Base-by-base conservation (phyloP, 768 basidiomycete species). In the Phylloporus scabripes region DNA sequence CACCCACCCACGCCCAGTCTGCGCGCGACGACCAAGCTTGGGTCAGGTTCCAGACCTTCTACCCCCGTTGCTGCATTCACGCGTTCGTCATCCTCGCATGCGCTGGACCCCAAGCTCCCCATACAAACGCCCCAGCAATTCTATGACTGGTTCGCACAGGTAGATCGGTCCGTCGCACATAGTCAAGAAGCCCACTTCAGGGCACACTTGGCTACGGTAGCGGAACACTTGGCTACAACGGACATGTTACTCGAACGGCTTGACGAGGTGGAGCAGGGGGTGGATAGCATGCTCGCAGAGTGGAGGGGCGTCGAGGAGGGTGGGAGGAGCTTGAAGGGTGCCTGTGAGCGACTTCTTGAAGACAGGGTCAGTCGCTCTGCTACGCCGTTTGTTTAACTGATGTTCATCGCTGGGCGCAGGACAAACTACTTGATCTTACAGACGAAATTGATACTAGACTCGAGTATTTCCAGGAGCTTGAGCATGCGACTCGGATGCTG, bases 391-490 rank as follows among this genome's bases (percentile, higher is more conserved):
- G 18, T 49, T 20, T 36, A n/a, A 2, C 47, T 51, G 29, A 59
- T 11, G 10, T 37, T 8, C 20, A 49, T 46, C 50, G 36, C 38
- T 32, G 32, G 17, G 10, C 21, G 24, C 15, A 94, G 91, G 89
- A 94, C 52, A 78, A 76, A 39, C 70, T 95, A 5, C 67, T 94
- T 9, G 80, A 81, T 39, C 70, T 87, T 28, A 89, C 90, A 4
- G 87, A 92, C n/a, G 86, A 87, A 46, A 87, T 98, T 40, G 83
- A 79, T 4, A 71, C 76, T 20, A 77, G 90, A 32, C 67, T 98
- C 48, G 91, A 92, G 51, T 98, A 94, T 65, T 99, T 98, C 74
- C 83, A 90, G 61, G 92, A 95, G 60, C 80, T 99, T 36, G 96
- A 98, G 55, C 79, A 84, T 18, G 92, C 93, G 7, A 95, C 92